Evolutionary conservation across 2,329 filamentous ascomycete species (phyloP), one percentile per base, ranked within the genome.

Genomic region (Macroventuria anomochaeta): DNA sequence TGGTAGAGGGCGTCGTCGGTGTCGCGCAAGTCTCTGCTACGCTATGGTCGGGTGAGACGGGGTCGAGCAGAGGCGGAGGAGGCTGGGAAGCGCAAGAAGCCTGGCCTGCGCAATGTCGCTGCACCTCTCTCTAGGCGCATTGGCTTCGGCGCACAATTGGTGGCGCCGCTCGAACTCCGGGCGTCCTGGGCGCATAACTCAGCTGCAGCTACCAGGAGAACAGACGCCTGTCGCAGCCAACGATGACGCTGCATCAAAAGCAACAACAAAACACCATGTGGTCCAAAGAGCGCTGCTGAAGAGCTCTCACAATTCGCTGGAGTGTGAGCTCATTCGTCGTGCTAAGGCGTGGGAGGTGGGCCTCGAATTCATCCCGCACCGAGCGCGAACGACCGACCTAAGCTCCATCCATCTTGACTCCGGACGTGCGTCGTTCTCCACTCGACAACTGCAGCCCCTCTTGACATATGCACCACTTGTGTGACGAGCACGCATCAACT

Each of bases 1-100:
- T 39, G 41, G 33, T 53, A 33, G 6, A 6, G 28, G 49, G 8
- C 23, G 26, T 31, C 13, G 37, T 38, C 28, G 40, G 46, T 33
- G 46, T 49, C 29, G 51, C 40, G 17, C 46, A 36, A 31, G 49
- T 43, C 55, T 33, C 32, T 44, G 39, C 53, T 55, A 42, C 54
- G 58, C 50, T 46, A 17, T 40, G 42, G 55, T 42, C 31, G 36
- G 17, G 42, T 29, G 36, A 36, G 36, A 52, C 18, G 26, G 5
- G 21, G 29, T 29, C 13, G 42, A 28, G 42, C 32, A 36, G 41
- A 18, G 25, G 51, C 26, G 28, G 52, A 53, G 60, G 58, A 54
- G 57, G 59, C 46, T 60, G 55, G 60, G 58, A 44, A 41, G 47
- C 50, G 46, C 54, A 62, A 52, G 55, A 48, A 58, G 60, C 59